Evolutionary conservation across 2,329 filamentous ascomycete genomes (phyloP).

Genomic region (Fusarium buharicum): DNA sequence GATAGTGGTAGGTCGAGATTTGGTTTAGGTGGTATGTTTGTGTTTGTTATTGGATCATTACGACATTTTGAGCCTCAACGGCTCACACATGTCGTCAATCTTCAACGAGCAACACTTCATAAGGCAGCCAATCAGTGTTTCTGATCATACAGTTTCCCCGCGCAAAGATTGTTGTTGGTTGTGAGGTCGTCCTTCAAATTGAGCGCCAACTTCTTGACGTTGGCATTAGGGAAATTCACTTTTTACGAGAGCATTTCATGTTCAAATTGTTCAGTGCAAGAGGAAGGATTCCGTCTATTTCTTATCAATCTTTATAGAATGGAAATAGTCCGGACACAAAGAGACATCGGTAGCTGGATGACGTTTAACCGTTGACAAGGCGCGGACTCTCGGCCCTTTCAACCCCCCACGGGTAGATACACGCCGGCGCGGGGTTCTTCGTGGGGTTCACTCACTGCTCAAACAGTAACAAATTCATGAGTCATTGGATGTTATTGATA

Average conservation of each 20-base stretch:
- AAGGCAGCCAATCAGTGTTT: constrained; percentile 22
- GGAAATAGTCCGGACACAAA: constrained; percentile 11
- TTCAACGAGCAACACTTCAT: constrained; percentile 3
- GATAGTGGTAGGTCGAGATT: not conserved
- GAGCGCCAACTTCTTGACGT: not conserved
- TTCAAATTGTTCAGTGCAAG: not conserved
- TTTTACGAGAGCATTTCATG: not conserved
- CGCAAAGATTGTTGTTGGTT: not conserved
- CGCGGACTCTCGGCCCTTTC: not conserved
- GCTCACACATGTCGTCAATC: constrained; percentile 12
- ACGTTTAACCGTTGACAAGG: not conserved
- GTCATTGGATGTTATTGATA: not conserved
- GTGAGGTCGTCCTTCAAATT: not conserved
- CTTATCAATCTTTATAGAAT: not conserved
- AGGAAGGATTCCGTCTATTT: not conserved
- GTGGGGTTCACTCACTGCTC: too few species aligned
- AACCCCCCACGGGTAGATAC: not conserved
- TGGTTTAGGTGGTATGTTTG: constrained; percentile 2
- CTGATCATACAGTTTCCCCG: not conserved
- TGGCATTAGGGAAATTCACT: too few species aligned
- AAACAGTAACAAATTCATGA: not conserved
- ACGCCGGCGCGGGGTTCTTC: not conserved
- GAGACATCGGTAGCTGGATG: not conserved
- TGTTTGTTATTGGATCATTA: not conserved
- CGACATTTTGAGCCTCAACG: constrained; percentile 32